Evolutionary conservation across 306 rosid species (phyloP).

Genomic region (Cyclanthera cordifolia): DNA sequence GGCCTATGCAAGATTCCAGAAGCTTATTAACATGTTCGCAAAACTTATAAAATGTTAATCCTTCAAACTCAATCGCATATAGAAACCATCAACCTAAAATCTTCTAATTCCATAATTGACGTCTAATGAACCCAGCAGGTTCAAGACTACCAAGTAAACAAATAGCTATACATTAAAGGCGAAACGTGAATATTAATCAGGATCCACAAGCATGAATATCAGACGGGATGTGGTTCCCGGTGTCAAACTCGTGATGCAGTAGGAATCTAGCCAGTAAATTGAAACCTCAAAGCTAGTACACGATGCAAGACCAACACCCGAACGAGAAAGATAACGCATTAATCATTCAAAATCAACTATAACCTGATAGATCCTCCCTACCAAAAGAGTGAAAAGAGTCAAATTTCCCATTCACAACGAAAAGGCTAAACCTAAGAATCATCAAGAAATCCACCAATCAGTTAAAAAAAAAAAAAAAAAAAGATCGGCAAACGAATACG

Average conservation of each 20-base stretch:
- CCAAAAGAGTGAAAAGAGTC: neutral
- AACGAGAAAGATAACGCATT: neutral
- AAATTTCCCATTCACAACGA: conserved; percentile 8
- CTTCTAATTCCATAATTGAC: conserved; percentile 1
- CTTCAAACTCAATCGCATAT: neutral
- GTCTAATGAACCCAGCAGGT: neutral
- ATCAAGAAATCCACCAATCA: neutral
- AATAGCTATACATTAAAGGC: neutral
- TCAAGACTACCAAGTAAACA: neutral
- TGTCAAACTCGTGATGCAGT: neutral
- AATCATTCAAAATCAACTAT: neutral
- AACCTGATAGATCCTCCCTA: neutral
- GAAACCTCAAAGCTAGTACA: neutral
- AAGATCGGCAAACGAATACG: neutral
- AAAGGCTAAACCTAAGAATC: neutral
- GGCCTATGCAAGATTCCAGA: neutral
- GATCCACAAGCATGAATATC: too few species aligned
- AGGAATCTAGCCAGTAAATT: neutral
- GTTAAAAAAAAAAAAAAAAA: neutral
- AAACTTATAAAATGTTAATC: neutral
- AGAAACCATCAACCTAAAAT: neutral
- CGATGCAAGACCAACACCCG: neutral
- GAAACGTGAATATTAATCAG: neutral
- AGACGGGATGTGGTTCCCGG: neutral
- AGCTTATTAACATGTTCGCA: neutral